Evolutionary conservation across 345 rosid genomes (phyloP).

Genomic region (thale cress (Arabidopsis thaliana)): TAIR10.1 NC_003074.8:3773501-3774000

Average conservation of each 20-base stretch:
- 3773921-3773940: background rate
- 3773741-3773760: constrained; percentile 63
- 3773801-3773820: constrained; percentile 71
- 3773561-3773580: constrained; percentile 71
- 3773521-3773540: constrained; percentile 70
- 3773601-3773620: too few species aligned
- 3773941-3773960: background rate
- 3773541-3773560: constrained; percentile 88
- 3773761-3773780: constrained; percentile 66
- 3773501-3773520: constrained; percentile 65
- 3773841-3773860: constrained; percentile 64
- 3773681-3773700: constrained; percentile 81
- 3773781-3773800: constrained; percentile 55
- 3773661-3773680: constrained; percentile 66
- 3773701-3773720: constrained; percentile 92
- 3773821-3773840: constrained; percentile 80
- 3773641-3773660: background rate
- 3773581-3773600: background rate
- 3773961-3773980: background rate
- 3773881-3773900: constrained; percentile 85
- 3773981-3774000: background rate
- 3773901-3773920: constrained; percentile 40
- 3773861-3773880: constrained; percentile 68
- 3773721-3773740: constrained; percentile 67
- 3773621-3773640: background rate